Percentiles rank a stretch among this genome's conserved stretches.
Conservation (phyloP, 1,139 yeast genomes). For the Protomyces arabidopsidicola region DNA sequence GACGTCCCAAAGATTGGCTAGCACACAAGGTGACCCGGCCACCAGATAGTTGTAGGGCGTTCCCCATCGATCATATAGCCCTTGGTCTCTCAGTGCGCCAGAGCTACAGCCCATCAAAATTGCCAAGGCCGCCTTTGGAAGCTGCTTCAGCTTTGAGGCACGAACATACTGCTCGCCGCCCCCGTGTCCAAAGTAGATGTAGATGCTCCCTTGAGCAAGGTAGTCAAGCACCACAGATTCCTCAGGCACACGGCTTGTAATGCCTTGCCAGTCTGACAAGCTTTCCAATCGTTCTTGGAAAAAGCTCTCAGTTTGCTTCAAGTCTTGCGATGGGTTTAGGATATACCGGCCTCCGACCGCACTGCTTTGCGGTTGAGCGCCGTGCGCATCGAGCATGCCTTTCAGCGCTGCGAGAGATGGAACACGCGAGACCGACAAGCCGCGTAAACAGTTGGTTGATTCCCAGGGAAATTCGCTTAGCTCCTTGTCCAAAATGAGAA, state of each 20-base stretch:
- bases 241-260: slow-evolving; percentile 53
- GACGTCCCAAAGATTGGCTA: slow-evolving; percentile 93
- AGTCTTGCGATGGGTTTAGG: slow-evolving; percentile 78
- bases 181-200: slow-evolving; percentile 83
- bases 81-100: slow-evolving; percentile 56
- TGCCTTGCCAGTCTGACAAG: slow-evolving; percentile 33
- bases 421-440: slow-evolving; percentile 62
- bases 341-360: slow-evolving; percentile 48
- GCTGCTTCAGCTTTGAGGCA: slow-evolving; percentile 47
- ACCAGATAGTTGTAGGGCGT: slow-evolving; percentile 67
- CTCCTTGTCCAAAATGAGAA: slow-evolving; percentile 61
- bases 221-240: slow-evolving; percentile 49
- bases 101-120: slow-evolving; percentile 90
- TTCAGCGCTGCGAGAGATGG: slow-evolving; percentile 59
- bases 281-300: slow-evolving; percentile 50
- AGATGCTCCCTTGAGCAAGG: slow-evolving; percentile 49
- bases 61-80: slow-evolving; percentile 68
- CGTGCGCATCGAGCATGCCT: slow-evolving; percentile 41
- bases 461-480: slow-evolving; percentile 87
- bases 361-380: slow-evolving; percentile 31
- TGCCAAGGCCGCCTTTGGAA: slow-evolving; percentile 56
- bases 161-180: slow-evolving; percentile 83
- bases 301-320: slow-evolving; percentile 59
- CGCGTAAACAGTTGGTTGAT: slow-evolving; percentile 54
- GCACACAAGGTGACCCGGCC: slow-evolving; percentile 72